These are phyloP conservation scores for Mollisia scopiformis DNA, from an alignment of 2,329 filamentous ascomycete genomes.

Conservation along the genomic window DNA sequence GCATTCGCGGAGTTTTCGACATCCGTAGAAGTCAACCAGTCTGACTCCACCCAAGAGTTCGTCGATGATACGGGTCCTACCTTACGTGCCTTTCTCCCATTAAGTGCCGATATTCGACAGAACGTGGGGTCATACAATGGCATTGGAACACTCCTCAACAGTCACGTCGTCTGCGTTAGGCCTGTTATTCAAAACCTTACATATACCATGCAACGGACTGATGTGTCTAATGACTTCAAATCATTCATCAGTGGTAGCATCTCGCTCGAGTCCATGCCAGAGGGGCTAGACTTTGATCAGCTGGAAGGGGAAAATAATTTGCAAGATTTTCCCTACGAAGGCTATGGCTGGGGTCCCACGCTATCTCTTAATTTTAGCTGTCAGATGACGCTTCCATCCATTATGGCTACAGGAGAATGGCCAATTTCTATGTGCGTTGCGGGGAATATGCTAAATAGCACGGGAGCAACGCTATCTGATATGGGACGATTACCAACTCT, in stretches of 20 bases:
- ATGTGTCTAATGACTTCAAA: background rate
- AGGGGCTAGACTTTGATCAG: background rate
- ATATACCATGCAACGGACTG: background rate
- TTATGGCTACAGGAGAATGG: background rate
- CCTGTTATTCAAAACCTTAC: background rate
- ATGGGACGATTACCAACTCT: background rate
- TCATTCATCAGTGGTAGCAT: background rate
- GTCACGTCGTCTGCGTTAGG: constrained; percentile 6
- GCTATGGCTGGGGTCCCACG: background rate
- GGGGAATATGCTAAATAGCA: background rate
- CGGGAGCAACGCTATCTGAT: background rate
- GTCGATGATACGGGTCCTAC: constrained; percentile 1
- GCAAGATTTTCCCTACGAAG: background rate
- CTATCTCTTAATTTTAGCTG: background rate
- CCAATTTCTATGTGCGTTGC: constrained; percentile 7
- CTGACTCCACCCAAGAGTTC: background rate
- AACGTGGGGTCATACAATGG: constrained; percentile 1
- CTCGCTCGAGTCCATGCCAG: background rate
- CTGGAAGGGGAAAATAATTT: background rate
- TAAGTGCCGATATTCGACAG: background rate
- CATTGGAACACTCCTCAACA: constrained; percentile 2
- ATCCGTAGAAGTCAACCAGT: background rate
- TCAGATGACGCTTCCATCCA: background rate
- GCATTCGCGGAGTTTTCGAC: constrained; percentile 3
- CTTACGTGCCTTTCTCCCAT: background rate